These are phyloP conservation scores for Nothophaeocryptopus gaeumannii DNA, from an alignment of 2,329 filamentous ascomycete genomes.

Conservation along the genomic window DNA sequence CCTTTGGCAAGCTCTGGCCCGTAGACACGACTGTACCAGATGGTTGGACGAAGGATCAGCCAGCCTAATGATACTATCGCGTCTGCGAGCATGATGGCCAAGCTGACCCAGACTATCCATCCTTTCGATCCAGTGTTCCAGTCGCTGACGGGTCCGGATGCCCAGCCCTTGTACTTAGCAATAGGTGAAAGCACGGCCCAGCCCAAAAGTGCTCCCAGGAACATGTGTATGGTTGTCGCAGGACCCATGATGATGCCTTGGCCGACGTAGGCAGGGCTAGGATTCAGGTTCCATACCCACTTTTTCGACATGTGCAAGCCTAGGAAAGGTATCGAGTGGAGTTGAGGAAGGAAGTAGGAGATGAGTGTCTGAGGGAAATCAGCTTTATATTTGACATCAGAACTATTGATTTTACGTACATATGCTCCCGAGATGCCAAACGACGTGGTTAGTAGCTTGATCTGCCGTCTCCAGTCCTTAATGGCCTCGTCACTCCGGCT, in stretches of 20 bases:
- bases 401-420: conserved; percentile 33
- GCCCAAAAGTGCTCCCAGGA: conserved; percentile 80
- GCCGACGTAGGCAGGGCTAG: conserved; percentile 93
- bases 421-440: conserved; percentile 59
- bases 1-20: conserved; percentile 33
- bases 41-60: conserved; percentile 64
- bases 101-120: conserved; percentile 96
- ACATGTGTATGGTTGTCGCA: conserved; percentile 92
- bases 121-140: conserved; percentile 95
- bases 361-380: conserved; percentile 63
- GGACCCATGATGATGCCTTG: conserved; percentile 99
- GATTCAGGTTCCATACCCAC: conserved; percentile 96
- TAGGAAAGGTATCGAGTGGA: conserved; percentile 85
- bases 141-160: conserved; percentile 77
- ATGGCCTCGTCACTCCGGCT: conserved; percentile 21
- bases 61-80: conserved; percentile 84
- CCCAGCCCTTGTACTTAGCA: conserved; percentile 83
- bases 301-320: conserved; percentile 68
- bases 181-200: conserved; percentile 90
- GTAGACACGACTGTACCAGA: conserved; percentile 47
- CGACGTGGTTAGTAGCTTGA: conserved; percentile 57
- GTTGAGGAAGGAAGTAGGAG: conserved; percentile 83
- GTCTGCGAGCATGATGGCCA: conserved; percentile 96
- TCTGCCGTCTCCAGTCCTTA: conserved; percentile 61
- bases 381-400: conserved; percentile 7